Percentiles rank a stretch among this genome's conserved stretches.
phyloP scores from a whole-genome alignment of 306 rosid genomes.

The Geum urbanum region DNA sequence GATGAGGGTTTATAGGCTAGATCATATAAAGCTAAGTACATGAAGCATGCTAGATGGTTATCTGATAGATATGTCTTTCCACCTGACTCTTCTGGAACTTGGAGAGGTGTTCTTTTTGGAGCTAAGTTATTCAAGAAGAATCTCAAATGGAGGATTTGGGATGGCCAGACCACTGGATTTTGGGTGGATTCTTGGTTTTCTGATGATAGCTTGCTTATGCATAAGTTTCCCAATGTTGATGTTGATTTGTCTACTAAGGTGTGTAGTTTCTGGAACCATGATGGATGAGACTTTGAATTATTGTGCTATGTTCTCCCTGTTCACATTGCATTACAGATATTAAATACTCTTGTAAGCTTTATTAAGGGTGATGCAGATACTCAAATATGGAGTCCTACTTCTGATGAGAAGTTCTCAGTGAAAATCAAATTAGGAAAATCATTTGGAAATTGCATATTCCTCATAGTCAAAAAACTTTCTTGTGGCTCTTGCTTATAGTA shows the following conservation, averaged over 20 bases:
- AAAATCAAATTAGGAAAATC: neutral
- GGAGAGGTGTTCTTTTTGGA: neutral
- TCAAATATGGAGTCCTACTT: neutral
- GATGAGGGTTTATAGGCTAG: no score
- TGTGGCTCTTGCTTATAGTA: neutral
- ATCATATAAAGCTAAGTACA: no score
- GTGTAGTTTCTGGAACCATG: neutral
- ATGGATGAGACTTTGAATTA: no score
- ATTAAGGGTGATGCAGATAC: no score
- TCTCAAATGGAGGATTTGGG: neutral
- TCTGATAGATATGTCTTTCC: neutral
- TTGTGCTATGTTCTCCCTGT: neutral
- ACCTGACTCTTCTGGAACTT: neutral
- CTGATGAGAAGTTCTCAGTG: neutral
- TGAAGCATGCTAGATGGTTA: no score
- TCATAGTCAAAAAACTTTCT: neutral
- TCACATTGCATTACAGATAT: accelerated
- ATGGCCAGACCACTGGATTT: neutral
- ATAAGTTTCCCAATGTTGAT: neutral
- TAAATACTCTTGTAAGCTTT: neutral
- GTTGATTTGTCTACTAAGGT: neutral
- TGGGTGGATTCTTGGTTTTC: no score
- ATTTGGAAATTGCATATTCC: neutral
- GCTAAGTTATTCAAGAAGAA: no score
- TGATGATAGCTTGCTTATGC: neutral